These are phyloP conservation scores for Tulasnella sp. DNA, from an alignment of 768 basidiomycete species.

Conservation along the genomic window DNA sequence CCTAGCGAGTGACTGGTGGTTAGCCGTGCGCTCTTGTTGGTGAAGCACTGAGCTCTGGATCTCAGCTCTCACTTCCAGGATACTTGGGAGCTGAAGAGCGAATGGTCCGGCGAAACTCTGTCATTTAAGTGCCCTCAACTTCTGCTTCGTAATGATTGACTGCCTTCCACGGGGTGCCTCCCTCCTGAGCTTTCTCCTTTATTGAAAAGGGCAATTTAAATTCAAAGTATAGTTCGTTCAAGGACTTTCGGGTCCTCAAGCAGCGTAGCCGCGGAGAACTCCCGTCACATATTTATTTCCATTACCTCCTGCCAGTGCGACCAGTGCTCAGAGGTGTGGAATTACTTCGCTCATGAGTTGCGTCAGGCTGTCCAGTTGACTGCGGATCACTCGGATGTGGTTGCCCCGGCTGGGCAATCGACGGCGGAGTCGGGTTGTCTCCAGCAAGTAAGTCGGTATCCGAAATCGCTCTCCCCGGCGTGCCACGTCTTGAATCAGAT, in stretches of 20 bases:
- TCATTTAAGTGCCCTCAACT: not conserved
- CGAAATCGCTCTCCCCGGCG: too few species aligned
- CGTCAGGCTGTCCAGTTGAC: not conserved
- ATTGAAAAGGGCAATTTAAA: not conserved
- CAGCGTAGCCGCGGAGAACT: not conserved
- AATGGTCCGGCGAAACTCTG: not conserved
- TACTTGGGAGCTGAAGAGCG: not conserved
- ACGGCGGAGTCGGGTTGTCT: not conserved
- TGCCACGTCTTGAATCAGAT: too few species aligned
- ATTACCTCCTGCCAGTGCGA: not conserved
- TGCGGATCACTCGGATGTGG: not conserved
- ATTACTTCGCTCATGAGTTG: not conserved
- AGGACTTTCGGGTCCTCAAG: not conserved
- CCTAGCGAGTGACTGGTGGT: too few species aligned
- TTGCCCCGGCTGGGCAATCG: not conserved
- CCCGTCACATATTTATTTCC: not conserved
- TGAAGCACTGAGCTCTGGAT: too few species aligned
- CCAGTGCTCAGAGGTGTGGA: not conserved
- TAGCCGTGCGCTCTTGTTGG: too few species aligned
- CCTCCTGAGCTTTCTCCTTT: not conserved
- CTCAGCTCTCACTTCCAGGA: too few species aligned
- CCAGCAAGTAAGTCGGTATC: not conserved
- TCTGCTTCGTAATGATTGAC: not conserved
- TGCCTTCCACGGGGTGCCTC: not conserved
- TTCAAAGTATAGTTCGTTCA: not conserved